phyloP scores from a whole-genome alignment of 23 red algal species.

The Pyropia haitanensis region DNA sequence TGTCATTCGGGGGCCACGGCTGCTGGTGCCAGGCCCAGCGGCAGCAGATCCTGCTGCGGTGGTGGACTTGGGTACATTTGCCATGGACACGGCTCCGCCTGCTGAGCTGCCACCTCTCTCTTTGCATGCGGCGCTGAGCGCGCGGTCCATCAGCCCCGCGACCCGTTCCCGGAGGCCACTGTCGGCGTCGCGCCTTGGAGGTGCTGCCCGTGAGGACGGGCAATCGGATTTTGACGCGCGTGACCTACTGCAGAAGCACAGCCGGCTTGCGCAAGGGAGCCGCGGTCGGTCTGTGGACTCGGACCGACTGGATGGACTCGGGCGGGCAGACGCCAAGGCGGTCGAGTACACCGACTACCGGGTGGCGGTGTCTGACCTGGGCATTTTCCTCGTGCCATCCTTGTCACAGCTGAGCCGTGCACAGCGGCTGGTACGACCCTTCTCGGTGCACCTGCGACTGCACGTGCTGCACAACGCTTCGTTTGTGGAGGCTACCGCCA shows the following conservation, averaged over 20 bases:
- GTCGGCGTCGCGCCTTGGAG: too few species aligned
- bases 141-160: too few species aligned
- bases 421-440: constrained; percentile 47
- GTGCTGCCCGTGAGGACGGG: too few species aligned
- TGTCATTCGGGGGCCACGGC: constrained; percentile 53
- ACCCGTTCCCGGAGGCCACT: too few species aligned
- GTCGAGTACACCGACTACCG: constrained; percentile 12
- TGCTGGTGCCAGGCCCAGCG: constrained; percentile 38
- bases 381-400: constrained; percentile 32
- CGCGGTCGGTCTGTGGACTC: too few species aligned
- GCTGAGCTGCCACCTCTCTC: too few species aligned
- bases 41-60: constrained; percentile 19
- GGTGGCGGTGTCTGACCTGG: constrained; percentile 48
- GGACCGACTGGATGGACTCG: too few species aligned
- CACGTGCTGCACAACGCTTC: constrained; percentile 61
- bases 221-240: too few species aligned
- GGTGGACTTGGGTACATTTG: constrained; percentile 62
- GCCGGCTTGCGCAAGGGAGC: too few species aligned
- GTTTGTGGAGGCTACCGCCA: constrained; percentile 38
- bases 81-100: constrained; percentile 36
- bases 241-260: too few species aligned
- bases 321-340: too few species aligned
- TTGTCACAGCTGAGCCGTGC: constrained; percentile 9
- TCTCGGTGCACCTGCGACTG: constrained; percentile 48
- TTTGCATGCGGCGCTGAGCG: too few species aligned